Base-by-base conservation (phyloP, 2,329 filamentous ascomycete genomes). In the Didymella glomerata region DNA sequence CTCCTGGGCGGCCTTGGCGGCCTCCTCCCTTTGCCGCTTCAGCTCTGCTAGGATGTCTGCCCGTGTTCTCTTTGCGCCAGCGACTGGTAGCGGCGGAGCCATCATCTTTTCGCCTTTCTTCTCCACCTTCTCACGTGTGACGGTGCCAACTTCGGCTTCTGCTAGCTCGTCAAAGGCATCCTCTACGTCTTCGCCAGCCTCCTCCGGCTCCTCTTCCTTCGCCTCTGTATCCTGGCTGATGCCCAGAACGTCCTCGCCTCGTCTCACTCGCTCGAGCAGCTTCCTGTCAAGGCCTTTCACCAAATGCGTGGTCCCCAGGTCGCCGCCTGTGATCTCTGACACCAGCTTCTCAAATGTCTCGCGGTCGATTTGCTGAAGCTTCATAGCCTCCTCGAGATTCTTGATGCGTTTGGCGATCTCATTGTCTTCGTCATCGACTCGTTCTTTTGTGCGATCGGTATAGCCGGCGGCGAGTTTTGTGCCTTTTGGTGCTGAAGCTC, bases 251-350 rank as follows among this genome's bases (percentile, higher is more conserved):
- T 82, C 78, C 74, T 93, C 90, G 40, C 90, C 91, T 54, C 83
- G 84, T 60, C 85, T 84, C 60, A 90, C 84, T 65, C 88, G 83
- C 75, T 90, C 86, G 27, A 93, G 80, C 13, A 98, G 81, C 75
- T 90, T 90, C 74, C 92, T 90, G 77, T 99, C 95, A 48, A 99
- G 79, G 0, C 95, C 95, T 74, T 97, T 98, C 47, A 98, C 89
- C 65, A 97, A 79, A 82, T 97, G 92, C 14, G 93, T 96, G 68
- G 88, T 92, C 14, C 82, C 82, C 22, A 93, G 78, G 74, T 96
- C 90, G 8, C 93, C 94, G 3, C 93, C 93, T 0, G 92, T 82
- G 54, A 97, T 92, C 67, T 96, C 86, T 63, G 86, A 85, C 32
- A 90, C 83, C 40, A 94, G 77, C 68, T 85, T 87, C 68, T 94